Evolutionary conservation across 768 basidiomycete genomes (phyloP).

Genomic region (Leccinum aurantiacum): DNA sequence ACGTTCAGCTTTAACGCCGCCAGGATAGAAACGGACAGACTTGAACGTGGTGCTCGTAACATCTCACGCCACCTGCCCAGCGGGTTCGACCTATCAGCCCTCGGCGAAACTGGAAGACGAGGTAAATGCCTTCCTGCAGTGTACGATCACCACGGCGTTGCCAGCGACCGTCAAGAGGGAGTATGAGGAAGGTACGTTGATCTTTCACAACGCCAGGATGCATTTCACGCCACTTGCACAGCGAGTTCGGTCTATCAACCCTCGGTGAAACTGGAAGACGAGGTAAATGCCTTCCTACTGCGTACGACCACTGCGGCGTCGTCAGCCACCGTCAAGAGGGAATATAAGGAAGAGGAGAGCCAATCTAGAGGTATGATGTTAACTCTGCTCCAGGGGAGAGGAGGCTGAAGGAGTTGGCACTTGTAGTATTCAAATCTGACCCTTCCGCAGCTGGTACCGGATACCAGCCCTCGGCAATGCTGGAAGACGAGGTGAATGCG

Average conservation of each 20-base stretch:
- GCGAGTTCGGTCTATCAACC: background rate
- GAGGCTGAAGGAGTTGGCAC: background rate
- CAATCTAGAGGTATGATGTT: background rate
- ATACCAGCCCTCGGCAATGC: conserved; percentile 1
- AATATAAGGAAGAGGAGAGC: background rate
- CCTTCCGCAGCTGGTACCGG: background rate
- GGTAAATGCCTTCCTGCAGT: conserved; percentile 3
- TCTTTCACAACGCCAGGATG: background rate
- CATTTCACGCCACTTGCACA: background rate
- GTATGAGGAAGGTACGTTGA: too few species aligned
- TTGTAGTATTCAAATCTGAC: background rate
- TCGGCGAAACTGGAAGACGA: conserved; percentile 6
- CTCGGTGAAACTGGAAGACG: conserved; percentile 5
- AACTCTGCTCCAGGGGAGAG: background rate
- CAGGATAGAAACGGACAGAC: background rate
- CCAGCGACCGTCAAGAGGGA: background rate
- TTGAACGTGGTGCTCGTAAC: background rate
- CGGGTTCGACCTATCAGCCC: background rate
- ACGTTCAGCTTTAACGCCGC: background rate
- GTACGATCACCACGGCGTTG: too few species aligned
- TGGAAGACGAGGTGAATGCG: conserved; percentile 5
- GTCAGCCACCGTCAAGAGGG: background rate
- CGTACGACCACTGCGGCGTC: too few species aligned
- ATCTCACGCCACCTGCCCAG: background rate
- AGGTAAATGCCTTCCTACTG: conserved; percentile 3